Conservation (phyloP, 352 stramenopile species). For the Peronospora farinosa region DNA sequence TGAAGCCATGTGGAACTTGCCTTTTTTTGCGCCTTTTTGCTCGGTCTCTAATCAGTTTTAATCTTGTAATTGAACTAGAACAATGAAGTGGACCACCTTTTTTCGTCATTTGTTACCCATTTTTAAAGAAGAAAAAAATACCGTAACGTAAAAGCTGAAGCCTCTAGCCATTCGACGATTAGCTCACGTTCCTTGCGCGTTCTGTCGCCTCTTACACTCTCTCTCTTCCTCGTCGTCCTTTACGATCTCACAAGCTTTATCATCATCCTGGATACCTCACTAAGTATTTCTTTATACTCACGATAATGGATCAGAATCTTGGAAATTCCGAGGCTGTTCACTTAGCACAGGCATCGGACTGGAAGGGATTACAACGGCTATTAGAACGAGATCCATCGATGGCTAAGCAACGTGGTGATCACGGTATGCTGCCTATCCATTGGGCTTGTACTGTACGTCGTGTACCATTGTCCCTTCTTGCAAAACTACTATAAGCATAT, state of each 20-base stretch:
- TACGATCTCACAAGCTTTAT: background rate
- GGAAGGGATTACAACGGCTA: constrained; percentile 56
- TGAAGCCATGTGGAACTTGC: constrained; percentile 7
- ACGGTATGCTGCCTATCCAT: constrained; percentile 77
- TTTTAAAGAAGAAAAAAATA: background rate
- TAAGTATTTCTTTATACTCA: constrained; percentile 5
- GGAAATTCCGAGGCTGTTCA: constrained; percentile 58
- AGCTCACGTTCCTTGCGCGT: constrained; percentile 21
- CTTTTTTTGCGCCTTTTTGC: background rate
- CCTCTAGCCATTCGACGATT: background rate
- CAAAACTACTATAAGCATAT: constrained; percentile 51
- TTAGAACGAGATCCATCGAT: constrained; percentile 45
- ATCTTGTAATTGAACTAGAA: too few species aligned
- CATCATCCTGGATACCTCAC: constrained; percentile 4
- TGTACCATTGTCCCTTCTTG: constrained; percentile 56
- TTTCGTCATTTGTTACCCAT: background rate
- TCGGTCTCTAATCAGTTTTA: too few species aligned
- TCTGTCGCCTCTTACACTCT: constrained; percentile 7
- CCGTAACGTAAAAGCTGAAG: too few species aligned
- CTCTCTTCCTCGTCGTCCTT: constrained; percentile 8
- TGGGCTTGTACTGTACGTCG: constrained; percentile 69
- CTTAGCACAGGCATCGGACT: constrained; percentile 73
- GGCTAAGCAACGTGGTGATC: constrained; percentile 52
- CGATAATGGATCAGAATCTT: constrained; percentile 19
- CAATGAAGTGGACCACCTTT: too few species aligned